Percentiles rank a stretch among this genome's conserved stretches.
These are phyloP conservation scores for Metarhizium sp. DNA, from an alignment of 2,329 filamentous ascomycete genomes.

Conservation along the genomic window DNA sequence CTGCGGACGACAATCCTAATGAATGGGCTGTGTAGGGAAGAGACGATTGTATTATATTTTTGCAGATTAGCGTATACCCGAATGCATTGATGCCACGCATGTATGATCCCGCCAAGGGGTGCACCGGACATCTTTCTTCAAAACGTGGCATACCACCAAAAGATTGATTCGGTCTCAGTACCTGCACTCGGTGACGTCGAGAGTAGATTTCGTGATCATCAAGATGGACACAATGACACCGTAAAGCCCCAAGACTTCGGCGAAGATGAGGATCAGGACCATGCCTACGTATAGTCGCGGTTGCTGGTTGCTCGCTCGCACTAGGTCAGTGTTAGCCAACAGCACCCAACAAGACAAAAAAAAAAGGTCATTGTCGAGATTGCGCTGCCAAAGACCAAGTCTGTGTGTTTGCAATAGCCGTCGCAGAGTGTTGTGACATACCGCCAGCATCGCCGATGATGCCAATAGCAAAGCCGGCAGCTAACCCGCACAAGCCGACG, in stretches of 20 bases:
- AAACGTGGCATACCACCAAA: neutral
- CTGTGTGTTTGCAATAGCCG: neutral
- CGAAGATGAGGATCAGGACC: conserved; percentile 38
- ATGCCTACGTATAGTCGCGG: conserved; percentile 36
- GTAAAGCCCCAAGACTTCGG: conserved; percentile 35
- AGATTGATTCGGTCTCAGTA: neutral
- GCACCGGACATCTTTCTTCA: neutral
- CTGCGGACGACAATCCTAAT: conserved; percentile 57
- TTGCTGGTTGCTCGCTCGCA: conserved; percentile 37
- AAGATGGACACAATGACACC: conserved; percentile 39
- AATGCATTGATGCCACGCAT: conserved; percentile 11
- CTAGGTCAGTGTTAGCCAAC: conserved; percentile 12
- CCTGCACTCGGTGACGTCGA: conserved; percentile 27
- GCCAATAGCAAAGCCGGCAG: conserved; percentile 37
- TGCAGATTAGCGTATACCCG: conserved; percentile 17
- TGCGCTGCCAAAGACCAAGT: no score
- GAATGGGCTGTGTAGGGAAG: conserved; percentile 63
- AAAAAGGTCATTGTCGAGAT: no score
- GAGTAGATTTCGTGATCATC: conserved; percentile 34
- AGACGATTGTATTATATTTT: conserved; percentile 1
- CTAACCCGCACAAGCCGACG: conserved; percentile 34
- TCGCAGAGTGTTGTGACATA: conserved; percentile 11
- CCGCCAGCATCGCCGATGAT: conserved; percentile 36
- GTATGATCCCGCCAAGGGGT: no score
- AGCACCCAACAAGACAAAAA: neutral